phyloP scores from a whole-genome alignment of 2,329 filamentous ascomycete species.

The Pseudogymnoascus sp. region DNA sequence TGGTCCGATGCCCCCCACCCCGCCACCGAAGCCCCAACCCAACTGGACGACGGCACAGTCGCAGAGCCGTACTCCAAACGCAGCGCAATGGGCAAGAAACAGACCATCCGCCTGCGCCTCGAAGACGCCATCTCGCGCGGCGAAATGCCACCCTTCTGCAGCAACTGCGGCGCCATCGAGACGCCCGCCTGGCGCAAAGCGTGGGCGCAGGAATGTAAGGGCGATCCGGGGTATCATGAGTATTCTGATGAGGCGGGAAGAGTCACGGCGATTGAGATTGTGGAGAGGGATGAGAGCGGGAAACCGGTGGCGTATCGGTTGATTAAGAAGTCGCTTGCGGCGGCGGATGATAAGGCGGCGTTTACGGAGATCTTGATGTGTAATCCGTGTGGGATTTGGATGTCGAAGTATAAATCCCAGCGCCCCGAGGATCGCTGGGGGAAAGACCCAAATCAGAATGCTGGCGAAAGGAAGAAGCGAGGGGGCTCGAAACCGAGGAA shows the following conservation, averaged over 20 bases:
- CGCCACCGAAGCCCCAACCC: constrained; percentile 31
- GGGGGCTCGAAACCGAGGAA: constrained; percentile 27
- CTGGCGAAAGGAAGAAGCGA: constrained; percentile 41
- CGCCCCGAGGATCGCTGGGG: constrained; percentile 77
- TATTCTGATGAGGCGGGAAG: constrained; percentile 65
- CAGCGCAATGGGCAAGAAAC: constrained; percentile 22
- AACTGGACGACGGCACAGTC: not conserved
- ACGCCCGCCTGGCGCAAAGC: constrained; percentile 95
- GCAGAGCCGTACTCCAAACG: constrained; percentile 13
- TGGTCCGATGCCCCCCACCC: constrained; percentile 38
- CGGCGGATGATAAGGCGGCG: constrained; percentile 53
- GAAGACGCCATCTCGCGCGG: constrained; percentile 65
- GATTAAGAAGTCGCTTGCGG: constrained; percentile 64
- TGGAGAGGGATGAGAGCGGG: constrained; percentile 55
- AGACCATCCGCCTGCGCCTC: constrained; percentile 41
- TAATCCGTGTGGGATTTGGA: constrained; percentile 94
- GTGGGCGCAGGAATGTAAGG: constrained; percentile 68
- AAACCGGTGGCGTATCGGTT: constrained; percentile 61
- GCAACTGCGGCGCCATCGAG: constrained; percentile 89
- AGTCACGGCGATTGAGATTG: constrained; percentile 64
- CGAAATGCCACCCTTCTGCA: constrained; percentile 79
- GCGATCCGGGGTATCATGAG: constrained; percentile 61
- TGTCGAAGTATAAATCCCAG: constrained; percentile 79
- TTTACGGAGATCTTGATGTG: constrained; percentile 74
- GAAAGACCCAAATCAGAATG: constrained; percentile 28